A percentile compares a stretch with the other conserved stretches of the same genome.
These are phyloP conservation scores for Saturnispora diversa DNA, from an alignment of 805 yeast genomes.

Conservation along the genomic window DNA sequence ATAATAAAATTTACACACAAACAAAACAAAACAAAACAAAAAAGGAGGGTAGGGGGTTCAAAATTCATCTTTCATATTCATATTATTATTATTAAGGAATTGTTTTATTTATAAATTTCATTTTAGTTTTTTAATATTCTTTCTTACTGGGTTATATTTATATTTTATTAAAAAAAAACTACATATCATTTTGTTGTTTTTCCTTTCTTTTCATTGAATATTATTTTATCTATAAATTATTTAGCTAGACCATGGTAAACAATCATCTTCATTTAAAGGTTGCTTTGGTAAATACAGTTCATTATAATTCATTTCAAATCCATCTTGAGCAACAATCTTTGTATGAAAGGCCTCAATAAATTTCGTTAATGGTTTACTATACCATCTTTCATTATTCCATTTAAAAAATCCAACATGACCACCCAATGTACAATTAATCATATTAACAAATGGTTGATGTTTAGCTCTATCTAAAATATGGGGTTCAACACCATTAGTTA, in stretches of 20 bases:
- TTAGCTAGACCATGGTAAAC: too few species aligned
- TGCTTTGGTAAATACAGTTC: slow-evolving; percentile 8
- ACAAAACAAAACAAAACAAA: neutral
- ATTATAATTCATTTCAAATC: slow-evolving; percentile 11
- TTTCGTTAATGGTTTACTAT: slow-evolving; percentile 41
- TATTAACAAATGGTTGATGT: slow-evolving; percentile 50
- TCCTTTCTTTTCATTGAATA: neutral
- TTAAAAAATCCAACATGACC: slow-evolving; percentile 82
- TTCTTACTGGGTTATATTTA: too few species aligned
- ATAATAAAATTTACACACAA: slow-evolving; percentile 17
- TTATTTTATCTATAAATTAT: neutral
- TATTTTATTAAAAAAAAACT: too few species aligned
- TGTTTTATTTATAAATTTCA: too few species aligned
- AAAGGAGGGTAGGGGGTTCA: too few species aligned
- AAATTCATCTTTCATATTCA: too few species aligned
- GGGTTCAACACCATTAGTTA: slow-evolving; percentile 39
- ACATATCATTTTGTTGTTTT: neutral
- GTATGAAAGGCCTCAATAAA: slow-evolving; percentile 25
- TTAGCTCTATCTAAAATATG: slow-evolving; percentile 38
- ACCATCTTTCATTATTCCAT: slow-evolving; percentile 59
- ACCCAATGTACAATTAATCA: slow-evolving; percentile 58
- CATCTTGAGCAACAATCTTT: slow-evolving; percentile 10
- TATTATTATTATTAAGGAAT: too few species aligned
- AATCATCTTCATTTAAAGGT: slow-evolving; percentile 10
- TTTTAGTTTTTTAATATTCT: too few species aligned